Base-by-base conservation (phyloP, 2,329 filamentous ascomycete genomes). In the Bipolaris bicolor region DNA sequence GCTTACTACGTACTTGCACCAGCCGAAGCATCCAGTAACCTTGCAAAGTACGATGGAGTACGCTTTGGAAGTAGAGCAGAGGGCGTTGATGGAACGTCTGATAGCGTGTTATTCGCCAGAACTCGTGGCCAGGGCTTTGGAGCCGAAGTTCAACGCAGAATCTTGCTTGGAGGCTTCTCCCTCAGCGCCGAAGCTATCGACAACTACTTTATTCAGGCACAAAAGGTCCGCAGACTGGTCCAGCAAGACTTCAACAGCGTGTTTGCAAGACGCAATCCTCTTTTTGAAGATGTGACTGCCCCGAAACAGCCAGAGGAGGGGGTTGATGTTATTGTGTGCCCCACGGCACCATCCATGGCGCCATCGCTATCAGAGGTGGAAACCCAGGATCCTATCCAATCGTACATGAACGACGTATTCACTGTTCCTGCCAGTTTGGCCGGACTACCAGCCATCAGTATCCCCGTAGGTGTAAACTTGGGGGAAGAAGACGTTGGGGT, bases 41-140 rank as follows among this genome's bases (percentile, higher is more conserved):
- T 99, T 2, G 91, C 95, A 55, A 97, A 96, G 75, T 99, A 97
- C 75, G 96, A 99, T 69, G 95, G 95, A 18, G 87, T 98, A n/a
- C 89, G 95, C 10, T 99, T 96, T 76, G 95, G 95, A 1, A 82
- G 81, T 18, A 83, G 87, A 29, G 79, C 73, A 9, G 53, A 70
- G 7, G 83, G 81, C 45, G 82, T 88, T 57, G 86, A 86, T 54
- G 80, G 83, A 5, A 81, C 80, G 10, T 82, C 83, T 7, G 82
- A 84, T n/a, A 72, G 67, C 26, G 73, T 77, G 5, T 66, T 78
- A 7, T 98, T 95, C 75, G 87, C 92, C 0, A 81, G 83, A 39
- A 92, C 90, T 0, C 86, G 95, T 55, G 89, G 88, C 13, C 76
- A 81, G 33, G 88, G 88, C 0, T 92, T 99, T 63, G 95, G 95